phyloP scores from a whole-genome alignment of 352 stramenopile species.

The Phytophthora tubulina region DNA sequence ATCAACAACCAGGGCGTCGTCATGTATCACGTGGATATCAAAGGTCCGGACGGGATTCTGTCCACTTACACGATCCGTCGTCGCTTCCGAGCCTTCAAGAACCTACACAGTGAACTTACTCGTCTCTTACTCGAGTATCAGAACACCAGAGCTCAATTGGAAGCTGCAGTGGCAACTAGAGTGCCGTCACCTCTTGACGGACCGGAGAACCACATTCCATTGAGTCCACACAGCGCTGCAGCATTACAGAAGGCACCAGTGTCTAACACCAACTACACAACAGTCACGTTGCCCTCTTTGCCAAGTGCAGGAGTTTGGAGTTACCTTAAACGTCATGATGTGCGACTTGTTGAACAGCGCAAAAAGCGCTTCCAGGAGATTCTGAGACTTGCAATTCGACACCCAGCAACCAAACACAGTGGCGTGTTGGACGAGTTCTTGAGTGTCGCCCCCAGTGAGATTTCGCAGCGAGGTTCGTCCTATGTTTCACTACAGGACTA shows the following conservation, averaged over 20 bases:
- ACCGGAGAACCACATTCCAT: conserved; percentile 49
- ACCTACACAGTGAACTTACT: conserved; percentile 75
- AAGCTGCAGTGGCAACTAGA: conserved; percentile 18
- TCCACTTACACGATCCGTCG: conserved; percentile 89
- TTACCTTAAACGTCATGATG: conserved; percentile 85
- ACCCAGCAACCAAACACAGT: conserved; percentile 75
- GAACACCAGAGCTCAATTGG: conserved; percentile 40
- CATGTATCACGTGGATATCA: conserved; percentile 92
- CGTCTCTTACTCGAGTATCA: conserved; percentile 66
- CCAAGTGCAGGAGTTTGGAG: conserved; percentile 84
- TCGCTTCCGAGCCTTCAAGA: conserved; percentile 84
- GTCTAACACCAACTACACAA: conserved; percentile 53
- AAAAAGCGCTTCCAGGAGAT: conserved; percentile 89
- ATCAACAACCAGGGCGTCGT: conserved; percentile 83
- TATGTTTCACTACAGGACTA: conserved; percentile 85
- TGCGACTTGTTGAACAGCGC: conserved; percentile 80
- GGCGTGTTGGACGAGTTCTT: conserved; percentile 77
- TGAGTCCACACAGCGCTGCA: conserved; percentile 53
- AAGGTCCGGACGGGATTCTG: conserved; percentile 74
- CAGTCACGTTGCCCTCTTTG: conserved; percentile 66
- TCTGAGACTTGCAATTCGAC: conserved; percentile 76
- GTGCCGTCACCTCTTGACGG: conserved; percentile 12
- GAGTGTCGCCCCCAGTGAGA: conserved; percentile 74
- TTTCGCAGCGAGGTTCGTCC: conserved; percentile 79
- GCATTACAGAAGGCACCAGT: conserved; percentile 39